Base-by-base conservation (phyloP, 768 basidiomycete species). In the Suillus hirtellus region DNA sequence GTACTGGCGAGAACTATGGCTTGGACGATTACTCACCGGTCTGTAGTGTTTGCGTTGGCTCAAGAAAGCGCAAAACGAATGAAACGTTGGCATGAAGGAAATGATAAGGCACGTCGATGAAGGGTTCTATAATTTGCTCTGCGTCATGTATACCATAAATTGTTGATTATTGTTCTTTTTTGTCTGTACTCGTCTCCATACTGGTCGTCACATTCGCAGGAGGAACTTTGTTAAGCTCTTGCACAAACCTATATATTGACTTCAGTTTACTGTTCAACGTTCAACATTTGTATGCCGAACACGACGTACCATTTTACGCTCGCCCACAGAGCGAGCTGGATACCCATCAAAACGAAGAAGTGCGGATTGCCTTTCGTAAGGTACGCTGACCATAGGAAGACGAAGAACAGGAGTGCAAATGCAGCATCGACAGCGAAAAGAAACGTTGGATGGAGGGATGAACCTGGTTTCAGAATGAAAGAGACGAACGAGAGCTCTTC, bases 61-160 rank as follows among this genome's bases (percentile, higher is more conserved):
- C 93, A 96, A 71, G 91, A 93, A 63, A 92, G 90, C 64, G 84
- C 86, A 52, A 88, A 85, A 71, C 78, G 81, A 66, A 89, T 88
- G 67, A 95, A 93, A 75, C 76, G 76, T 60, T 97, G 95, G 95
- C 89, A 93, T 75, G 93, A 95, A 69, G 85, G 85, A 61, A 86
- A 80, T 68, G 86, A 89, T 62, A 84, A 80, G 59, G 74, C 77
- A 19, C 80, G 81, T 65, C 78, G 83, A 65, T 88, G 68, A 81
- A 66, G 24, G 35, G 12, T 19, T 31, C 17, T 43, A 44, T 19
- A 10, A 11, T 19, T 34, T 34, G 40, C 35, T 17, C 27, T 59
- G 19, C 40, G 43, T 60, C 14, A n/a, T 62, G 43, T 42, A 62
- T 63, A 60, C 40, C 5, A 38, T 44, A 14, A 14, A 56, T 71